Percentiles rank a stretch among this genome's conserved stretches.
Evolutionary conservation across 2,329 filamentous ascomycete genomes (phyloP).

Genomic region (Raffaelea deltoideospora): DNA sequence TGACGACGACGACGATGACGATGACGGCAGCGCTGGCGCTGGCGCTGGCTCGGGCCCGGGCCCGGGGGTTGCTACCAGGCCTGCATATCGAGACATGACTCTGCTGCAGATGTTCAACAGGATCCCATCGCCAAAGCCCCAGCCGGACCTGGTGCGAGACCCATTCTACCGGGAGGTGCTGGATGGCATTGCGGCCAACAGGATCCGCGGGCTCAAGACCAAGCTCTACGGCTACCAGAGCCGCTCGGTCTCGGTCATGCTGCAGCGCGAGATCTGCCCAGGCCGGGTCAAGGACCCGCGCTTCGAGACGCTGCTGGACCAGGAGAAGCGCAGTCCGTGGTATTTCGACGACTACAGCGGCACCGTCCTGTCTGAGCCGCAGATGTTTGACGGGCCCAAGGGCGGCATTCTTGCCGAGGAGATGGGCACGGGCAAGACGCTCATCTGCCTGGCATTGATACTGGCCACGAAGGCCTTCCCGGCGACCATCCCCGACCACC

Average conservation of each 20-base stretch:
- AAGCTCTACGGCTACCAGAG: constrained; percentile 65
- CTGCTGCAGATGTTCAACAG: constrained; percentile 60
- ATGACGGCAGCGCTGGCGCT: background rate
- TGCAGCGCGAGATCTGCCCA: constrained; percentile 61
- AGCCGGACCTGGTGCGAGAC: constrained; percentile 30
- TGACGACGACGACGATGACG: background rate
- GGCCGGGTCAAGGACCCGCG: constrained; percentile 57
- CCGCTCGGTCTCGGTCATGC: constrained; percentile 66
- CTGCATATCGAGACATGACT: no score
- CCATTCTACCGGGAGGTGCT: constrained; percentile 36
- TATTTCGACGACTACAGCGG: constrained; percentile 56
- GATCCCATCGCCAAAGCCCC: constrained; percentile 51
- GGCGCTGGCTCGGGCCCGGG: background rate
- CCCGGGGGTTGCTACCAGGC: no score
- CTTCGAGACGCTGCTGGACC: constrained; percentile 43
- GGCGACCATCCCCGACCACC: constrained; percentile 48
- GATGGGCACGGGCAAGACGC: constrained; percentile 74
- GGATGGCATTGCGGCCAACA: constrained; percentile 35
- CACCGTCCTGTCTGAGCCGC: constrained; percentile 47
- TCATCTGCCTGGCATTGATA: constrained; percentile 67
- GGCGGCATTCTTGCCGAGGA: constrained; percentile 72
- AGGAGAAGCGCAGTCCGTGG: constrained; percentile 40
- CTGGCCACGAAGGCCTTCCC: constrained; percentile 59
- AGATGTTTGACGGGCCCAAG: constrained; percentile 55
- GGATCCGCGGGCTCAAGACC: constrained; percentile 44